Conservation (phyloP, 208 protist genomes). For the Acanthamoeba culbertsoni region DNA sequence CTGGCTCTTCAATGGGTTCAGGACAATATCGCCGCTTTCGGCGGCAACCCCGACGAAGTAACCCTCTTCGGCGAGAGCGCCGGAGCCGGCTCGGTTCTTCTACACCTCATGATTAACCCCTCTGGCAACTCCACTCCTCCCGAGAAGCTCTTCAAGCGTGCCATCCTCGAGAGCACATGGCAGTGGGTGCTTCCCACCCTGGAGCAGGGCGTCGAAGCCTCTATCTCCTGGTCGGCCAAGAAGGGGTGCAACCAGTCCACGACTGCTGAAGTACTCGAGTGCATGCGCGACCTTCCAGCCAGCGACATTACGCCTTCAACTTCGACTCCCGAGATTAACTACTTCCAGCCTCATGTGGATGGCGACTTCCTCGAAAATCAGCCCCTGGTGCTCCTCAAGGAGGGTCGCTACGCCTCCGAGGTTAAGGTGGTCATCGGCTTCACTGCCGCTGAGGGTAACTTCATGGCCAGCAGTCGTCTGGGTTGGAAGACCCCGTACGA, state of each 20-base stretch:
- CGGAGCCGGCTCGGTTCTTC: neutral
- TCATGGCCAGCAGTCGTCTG: neutral
- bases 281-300: neutral
- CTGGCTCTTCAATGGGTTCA: constrained; percentile 30
- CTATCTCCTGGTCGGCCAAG: neutral
- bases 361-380: neutral
- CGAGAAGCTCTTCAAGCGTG: neutral
- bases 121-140: neutral
- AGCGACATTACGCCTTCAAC: neutral
- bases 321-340: neutral
- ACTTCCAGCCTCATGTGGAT: neutral
- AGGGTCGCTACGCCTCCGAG: neutral
- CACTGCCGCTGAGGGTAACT: neutral
- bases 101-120: neutral
- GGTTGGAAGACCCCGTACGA: neutral
- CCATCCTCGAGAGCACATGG: neutral
- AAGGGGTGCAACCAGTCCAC: neutral
- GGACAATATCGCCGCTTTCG: constrained; percentile 42
- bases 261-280: neutral
- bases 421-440: neutral
- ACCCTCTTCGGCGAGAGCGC: neutral
- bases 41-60: no score
- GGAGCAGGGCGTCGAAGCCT: neutral
- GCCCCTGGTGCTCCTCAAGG: neutral
- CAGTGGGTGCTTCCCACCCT: neutral